Conservation (phyloP, 306 rosid genomes). For the Begonia masoniana region DNA sequence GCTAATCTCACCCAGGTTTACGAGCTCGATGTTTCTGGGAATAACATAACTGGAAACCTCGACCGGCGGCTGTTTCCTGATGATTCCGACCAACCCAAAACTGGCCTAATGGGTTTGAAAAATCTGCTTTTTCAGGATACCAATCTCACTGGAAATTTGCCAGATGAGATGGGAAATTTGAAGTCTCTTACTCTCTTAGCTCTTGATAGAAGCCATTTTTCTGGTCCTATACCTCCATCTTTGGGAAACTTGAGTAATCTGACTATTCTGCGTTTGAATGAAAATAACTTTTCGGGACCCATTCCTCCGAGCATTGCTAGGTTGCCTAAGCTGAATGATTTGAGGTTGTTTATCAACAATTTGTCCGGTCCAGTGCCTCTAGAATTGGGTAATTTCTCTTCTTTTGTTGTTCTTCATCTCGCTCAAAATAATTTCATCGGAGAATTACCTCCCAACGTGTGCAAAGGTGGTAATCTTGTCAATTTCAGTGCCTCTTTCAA, state of each 20-base stretch:
- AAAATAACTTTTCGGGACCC: constrained; percentile 29
- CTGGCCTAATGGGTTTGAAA: constrained; percentile 23
- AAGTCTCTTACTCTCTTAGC: constrained; percentile 24
- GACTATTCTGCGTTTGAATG: constrained; percentile 17
- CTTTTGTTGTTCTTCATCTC: constrained; percentile 30
- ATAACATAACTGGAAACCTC: constrained; percentile 25
- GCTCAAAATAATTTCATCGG: constrained; percentile 45
- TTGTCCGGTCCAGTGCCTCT: constrained; percentile 32
- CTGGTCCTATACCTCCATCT: constrained; percentile 36
- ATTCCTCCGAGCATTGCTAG: constrained; percentile 30
- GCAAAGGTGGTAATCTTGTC: constrained; percentile 31
- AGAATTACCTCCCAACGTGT: constrained; percentile 37
- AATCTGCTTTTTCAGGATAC: constrained; percentile 34
- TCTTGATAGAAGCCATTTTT: constrained; percentile 21
- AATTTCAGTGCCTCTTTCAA: constrained; percentile 35
- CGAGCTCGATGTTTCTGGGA: constrained; percentile 47
- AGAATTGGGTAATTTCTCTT: constrained; percentile 35
- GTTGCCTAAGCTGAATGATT: constrained; percentile 24
- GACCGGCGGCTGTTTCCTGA: constrained; percentile 37
- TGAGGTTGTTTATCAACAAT: constrained; percentile 18
- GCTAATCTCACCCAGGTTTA: constrained; percentile 35
- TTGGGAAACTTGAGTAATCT: constrained; percentile 33
- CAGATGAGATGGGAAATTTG: constrained; percentile 43
- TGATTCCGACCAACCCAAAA: constrained; percentile 11
- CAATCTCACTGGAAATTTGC: constrained; percentile 24